A percentile compares a stretch with the other conserved stretches of the same genome.
These are phyloP conservation scores for Neoboletus subvelutipes DNA, from an alignment of 768 basidiomycete species.

Conservation along the genomic window DNA sequence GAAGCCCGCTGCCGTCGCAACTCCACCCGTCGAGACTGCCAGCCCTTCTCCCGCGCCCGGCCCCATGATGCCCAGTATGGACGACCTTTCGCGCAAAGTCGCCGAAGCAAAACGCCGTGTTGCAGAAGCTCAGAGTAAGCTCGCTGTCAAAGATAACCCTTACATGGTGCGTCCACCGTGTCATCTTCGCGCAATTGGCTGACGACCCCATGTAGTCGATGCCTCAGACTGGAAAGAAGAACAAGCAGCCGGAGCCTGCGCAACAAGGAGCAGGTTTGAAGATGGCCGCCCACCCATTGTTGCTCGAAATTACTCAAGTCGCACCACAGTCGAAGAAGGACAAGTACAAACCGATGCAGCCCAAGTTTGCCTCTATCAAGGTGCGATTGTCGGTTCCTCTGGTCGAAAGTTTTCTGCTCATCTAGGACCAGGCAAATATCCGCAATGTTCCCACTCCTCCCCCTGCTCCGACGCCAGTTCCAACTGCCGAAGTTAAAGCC, in stretches of 20 bases:
- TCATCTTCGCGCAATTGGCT: background rate
- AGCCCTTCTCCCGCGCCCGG: slow-evolving; percentile 44
- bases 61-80: slow-evolving; percentile 43
- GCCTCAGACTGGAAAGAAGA: slow-evolving; percentile 54
- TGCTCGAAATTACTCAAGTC: slow-evolving; percentile 60
- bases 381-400: slow-evolving; percentile 36
- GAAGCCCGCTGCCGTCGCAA: slow-evolving; percentile 27
- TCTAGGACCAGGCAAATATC: slow-evolving; percentile 59
- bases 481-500: slow-evolving; percentile 43
- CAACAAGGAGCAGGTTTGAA: slow-evolving; percentile 83
- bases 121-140: slow-evolving; percentile 75
- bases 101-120: slow-evolving; percentile 87
- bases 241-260: slow-evolving; percentile 55
- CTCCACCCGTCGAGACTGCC: slow-evolving; percentile 19
- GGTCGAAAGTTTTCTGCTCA: background rate
- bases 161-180: slow-evolving; percentile 65
- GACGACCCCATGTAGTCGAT: slow-evolving; percentile 41
- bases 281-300: slow-evolving; percentile 87
- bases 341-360: slow-evolving; percentile 97
- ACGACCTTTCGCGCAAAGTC: slow-evolving; percentile 68
- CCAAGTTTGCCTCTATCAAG: slow-evolving; percentile 96
- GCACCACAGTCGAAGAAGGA: slow-evolving; percentile 81
- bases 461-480: slow-evolving; percentile 36
- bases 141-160: slow-evolving; percentile 77
- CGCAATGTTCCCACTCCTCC: slow-evolving; percentile 71